Evolutionary conservation across 805 yeast species (phyloP).

Genomic region (Candida methanosorbosa): DNA sequence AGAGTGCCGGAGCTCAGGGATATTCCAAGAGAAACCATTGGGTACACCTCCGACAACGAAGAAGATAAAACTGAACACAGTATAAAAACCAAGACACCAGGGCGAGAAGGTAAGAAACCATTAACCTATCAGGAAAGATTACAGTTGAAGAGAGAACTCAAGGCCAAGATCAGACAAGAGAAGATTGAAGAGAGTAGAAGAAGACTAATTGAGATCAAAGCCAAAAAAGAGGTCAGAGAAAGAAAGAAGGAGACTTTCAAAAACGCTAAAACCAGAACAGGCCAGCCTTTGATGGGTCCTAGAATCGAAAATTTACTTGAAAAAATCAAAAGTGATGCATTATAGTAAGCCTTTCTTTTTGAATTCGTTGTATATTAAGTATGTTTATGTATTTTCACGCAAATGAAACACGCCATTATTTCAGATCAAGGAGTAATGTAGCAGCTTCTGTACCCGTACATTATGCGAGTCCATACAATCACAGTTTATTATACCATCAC

Average conservation of each 20-base stretch:
- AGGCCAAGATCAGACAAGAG: slow-evolving; percentile 30
- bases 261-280: slow-evolving; percentile 50
- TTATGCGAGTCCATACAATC: too few species aligned
- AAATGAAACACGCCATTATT: too few species aligned
- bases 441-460: too few species aligned
- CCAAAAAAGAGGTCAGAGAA: slow-evolving; percentile 34
- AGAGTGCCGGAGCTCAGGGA: neutral
- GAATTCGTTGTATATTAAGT: neutral
- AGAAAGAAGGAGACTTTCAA: slow-evolving; percentile 32
- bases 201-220: slow-evolving; percentile 23
- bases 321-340: slow-evolving; percentile 56
- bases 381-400: too few species aligned
- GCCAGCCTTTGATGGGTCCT: slow-evolving; percentile 91
- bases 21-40: slow-evolving; percentile 3
- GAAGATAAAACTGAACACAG: neutral
- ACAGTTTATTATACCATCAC: too few species aligned
- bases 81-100: neutral
- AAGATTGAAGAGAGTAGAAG: slow-evolving; percentile 30
- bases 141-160: slow-evolving; percentile 38
- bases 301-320: slow-evolving; percentile 71
- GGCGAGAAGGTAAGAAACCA: slow-evolving; percentile 18
- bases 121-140: slow-evolving; percentile 35
- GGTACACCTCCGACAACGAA: neutral
- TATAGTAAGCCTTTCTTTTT: neutral
- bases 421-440: too few species aligned